Evolutionary conservation across 1,139 yeast genomes (phyloP), one percentile per base, ranked within the genome.

Genomic region (Yamadazyma songkhlaensis): DNA sequence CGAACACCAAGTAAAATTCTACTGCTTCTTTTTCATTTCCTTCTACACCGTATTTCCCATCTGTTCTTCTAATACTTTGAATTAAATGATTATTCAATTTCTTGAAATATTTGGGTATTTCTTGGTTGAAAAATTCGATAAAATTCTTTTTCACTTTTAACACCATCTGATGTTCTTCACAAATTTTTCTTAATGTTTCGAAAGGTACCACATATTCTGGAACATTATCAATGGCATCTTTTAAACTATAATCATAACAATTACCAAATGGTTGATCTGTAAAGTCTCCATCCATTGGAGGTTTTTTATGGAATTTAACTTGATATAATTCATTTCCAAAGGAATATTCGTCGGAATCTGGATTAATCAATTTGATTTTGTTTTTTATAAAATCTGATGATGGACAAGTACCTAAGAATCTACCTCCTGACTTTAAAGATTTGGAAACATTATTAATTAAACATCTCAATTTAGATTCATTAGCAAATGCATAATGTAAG

Each of bases 161-260:
- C 39, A 79, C 82, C 49, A 92, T 62, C 17, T 89, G 88, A 57
- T 81, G 85, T 44, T 88, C 95, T 55, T 84, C 90, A 35, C 96
- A 94, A 36, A 89, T 63, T 42, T 83, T 77, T 56, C 95, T 72
- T 42, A 92, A 77, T 0, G 84, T 78, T 52, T 92, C 97, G 62
- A 92, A 89, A 0, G 97, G 98, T 5, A 92, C 97, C n/a, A 92
- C 94, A 54, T 86, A 92, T 55, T 92, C 99, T 0, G 97, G 97
- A 7, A 92, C 97, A 53, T 92, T 83, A 46, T 88, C 97, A 34
- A 92, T 94, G 0, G 99, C 98, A 62, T 92, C 98, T 48, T 82
- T 81, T 43, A 92, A 66, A 64, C 73, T 87, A 56, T 87, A 92
- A 37, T 77, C 78, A 59, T 92, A 92, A 51, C 79, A 73, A 59